Percentiles rank a stretch among this genome's conserved stretches.
These are phyloP conservation scores for Codiaeum variegatum DNA, from an alignment of 441 rosid genomes.

Conservation along the genomic window DNA sequence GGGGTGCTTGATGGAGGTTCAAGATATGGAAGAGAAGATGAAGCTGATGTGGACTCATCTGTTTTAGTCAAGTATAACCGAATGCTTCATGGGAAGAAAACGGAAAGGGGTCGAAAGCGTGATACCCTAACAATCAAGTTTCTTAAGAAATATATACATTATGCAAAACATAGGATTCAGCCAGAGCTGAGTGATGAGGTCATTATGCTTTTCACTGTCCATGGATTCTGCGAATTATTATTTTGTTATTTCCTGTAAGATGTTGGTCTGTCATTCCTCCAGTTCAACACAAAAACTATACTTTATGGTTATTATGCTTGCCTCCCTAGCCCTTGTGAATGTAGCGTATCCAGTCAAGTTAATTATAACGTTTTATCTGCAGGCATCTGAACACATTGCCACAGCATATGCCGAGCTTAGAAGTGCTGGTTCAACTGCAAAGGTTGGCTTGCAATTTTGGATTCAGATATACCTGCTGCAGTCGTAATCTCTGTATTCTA, in stretches of 20 bases:
- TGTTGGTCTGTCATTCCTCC: conserved; percentile 1
- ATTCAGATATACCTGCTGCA: neutral
- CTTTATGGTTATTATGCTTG: neutral
- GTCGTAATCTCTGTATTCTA: conserved; percentile 15
- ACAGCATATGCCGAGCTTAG: conserved; percentile 93
- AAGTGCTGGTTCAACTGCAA: conserved; percentile 66
- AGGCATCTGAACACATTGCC: conserved; percentile 94
- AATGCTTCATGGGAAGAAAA: conserved; percentile 82
- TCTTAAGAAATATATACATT: conserved; percentile 92
- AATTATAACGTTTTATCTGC: conserved; percentile 19
- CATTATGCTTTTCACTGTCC: conserved; percentile 9
- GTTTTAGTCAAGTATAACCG: conserved; percentile 88
- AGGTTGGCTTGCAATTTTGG: conserved; percentile 43
- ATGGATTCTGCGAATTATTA: neutral
- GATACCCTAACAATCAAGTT: conserved; percentile 81
- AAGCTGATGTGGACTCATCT: conserved; percentile 63
- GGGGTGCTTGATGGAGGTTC: conserved; percentile 56
- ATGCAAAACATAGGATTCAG: conserved; percentile 91
- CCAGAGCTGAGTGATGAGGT: conserved; percentile 97
- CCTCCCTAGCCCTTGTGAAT: neutral
- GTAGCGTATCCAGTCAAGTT: conserved; percentile 5
- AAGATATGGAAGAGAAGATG: conserved; percentile 76
- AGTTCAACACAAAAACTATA: neutral
- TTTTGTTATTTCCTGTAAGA: neutral
- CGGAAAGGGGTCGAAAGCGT: conserved; percentile 60